phyloP scores from a whole-genome alignment of 2,329 filamentous ascomycete genomes.

The Bretziella fagacearum region DNA sequence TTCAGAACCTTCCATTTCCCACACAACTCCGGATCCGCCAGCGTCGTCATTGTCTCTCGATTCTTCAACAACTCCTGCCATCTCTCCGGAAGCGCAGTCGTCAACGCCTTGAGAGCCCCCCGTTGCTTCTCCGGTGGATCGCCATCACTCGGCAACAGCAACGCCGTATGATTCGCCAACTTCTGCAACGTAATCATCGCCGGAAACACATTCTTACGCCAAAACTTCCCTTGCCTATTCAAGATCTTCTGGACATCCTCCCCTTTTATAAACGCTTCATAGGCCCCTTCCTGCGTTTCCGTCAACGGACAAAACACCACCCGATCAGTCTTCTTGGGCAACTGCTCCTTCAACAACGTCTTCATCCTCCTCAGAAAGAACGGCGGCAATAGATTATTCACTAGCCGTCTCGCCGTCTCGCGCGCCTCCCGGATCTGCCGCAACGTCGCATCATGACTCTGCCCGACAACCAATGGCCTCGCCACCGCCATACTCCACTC shows the following conservation, averaged over 20 bases:
- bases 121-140: constrained; percentile 56
- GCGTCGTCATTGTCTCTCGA: constrained; percentile 61
- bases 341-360: constrained; percentile 72
- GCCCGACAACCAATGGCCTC: constrained; percentile 66
- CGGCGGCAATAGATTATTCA: constrained; percentile 69
- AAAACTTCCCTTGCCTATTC: constrained; percentile 46
- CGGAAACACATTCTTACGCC: constrained; percentile 71
- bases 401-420: constrained; percentile 67
- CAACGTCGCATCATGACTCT: constrained; percentile 79
- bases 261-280: constrained; percentile 56
- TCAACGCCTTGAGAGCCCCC: constrained; percentile 57
- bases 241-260: constrained; percentile 46
- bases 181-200: constrained; percentile 70
- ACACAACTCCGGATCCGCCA: constrained; percentile 79
- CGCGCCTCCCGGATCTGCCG: constrained; percentile 67
- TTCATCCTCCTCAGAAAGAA: constrained; percentile 93
- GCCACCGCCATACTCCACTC: constrained; percentile 70
- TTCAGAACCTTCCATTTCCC: constrained; percentile 92
- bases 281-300: constrained; percentile 61
- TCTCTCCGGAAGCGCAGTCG: constrained; percentile 48
- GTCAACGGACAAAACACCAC: constrained; percentile 93
- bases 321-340: constrained; percentile 85
- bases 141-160: constrained; percentile 52
- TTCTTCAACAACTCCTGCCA: constrained; percentile 56
- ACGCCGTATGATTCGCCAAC: constrained; percentile 78